Percentiles rank a stretch among this genome's conserved stretches.
These are phyloP conservation scores for Phytophthora citricola DNA, from an alignment of 352 stramenopile species.

Conservation along the genomic window DNA sequence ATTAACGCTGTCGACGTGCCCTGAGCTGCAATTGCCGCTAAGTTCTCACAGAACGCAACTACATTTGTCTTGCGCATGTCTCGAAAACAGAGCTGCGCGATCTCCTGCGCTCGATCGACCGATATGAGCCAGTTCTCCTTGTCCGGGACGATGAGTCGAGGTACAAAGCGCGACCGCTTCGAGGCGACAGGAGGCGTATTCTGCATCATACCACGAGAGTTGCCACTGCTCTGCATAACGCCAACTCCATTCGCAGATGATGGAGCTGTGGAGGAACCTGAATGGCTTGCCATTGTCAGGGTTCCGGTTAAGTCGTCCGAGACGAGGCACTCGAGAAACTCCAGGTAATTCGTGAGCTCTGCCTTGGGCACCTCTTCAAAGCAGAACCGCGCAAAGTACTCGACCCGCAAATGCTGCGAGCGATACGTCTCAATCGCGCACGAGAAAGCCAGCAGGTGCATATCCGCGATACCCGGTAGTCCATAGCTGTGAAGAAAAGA, in stretches of 20 bases:
- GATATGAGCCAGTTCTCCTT: slow-evolving; percentile 74
- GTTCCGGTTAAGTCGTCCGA: slow-evolving; percentile 49
- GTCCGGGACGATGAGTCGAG: slow-evolving; percentile 66
- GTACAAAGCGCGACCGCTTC: slow-evolving; percentile 57
- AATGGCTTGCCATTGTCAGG: slow-evolving; percentile 19
- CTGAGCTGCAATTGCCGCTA: slow-evolving; percentile 54
- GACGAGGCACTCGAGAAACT: slow-evolving; percentile 83
- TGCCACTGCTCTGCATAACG: not conserved
- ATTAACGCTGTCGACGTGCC: slow-evolving; percentile 41
- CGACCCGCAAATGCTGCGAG: slow-evolving; percentile 68
- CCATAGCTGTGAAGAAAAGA: slow-evolving; percentile 86
- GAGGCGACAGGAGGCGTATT: slow-evolving; percentile 23
- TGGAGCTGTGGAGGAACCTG: slow-evolving; percentile 5
- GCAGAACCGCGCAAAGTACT: slow-evolving; percentile 79
- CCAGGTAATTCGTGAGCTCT: slow-evolving; percentile 67
- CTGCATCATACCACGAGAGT: slow-evolving; percentile 17
- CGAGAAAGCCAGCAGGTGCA: slow-evolving; percentile 79
- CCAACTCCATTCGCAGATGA: slow-evolving; percentile 8
- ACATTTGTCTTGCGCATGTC: slow-evolving; percentile 77
- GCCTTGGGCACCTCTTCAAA: slow-evolving; percentile 71
- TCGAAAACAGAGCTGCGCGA: slow-evolving; percentile 69
- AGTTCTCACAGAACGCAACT: slow-evolving; percentile 63
- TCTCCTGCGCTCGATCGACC: slow-evolving; percentile 71
- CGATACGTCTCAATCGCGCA: slow-evolving; percentile 76
- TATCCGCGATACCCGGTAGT: slow-evolving; percentile 76